Percentiles rank a stretch among this genome's conserved stretches.
phyloP scores from a whole-genome alignment of 306 rosid genomes.

The Oemleria cerasiformis region DNA sequence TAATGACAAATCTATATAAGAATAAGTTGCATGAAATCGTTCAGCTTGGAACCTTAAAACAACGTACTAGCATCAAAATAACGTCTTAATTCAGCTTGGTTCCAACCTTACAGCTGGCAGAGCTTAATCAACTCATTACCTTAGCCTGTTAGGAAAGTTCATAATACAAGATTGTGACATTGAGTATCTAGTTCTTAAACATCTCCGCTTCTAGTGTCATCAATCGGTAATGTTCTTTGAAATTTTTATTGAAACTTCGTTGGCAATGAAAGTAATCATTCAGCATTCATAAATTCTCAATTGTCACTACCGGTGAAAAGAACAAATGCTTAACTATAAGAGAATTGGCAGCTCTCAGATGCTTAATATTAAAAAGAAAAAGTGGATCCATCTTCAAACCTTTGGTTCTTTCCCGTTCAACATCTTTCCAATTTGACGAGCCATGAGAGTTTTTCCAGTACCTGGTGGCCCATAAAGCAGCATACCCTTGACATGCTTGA shows the following conservation, averaged over 20 bases:
- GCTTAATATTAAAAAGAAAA: background rate
- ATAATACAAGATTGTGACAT: background rate
- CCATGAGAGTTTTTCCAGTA: constrained; percentile 98
- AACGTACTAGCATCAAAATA: constrained; percentile 5
- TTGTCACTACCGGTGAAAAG: background rate
- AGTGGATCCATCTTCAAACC: constrained; percentile 47
- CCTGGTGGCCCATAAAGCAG: constrained; percentile 99
- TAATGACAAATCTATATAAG: constrained; percentile 25
- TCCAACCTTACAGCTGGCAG: background rate
- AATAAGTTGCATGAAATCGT: constrained; percentile 23
- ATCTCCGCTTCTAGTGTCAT: background rate
- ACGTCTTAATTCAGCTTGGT: background rate
- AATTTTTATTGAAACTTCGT: background rate
- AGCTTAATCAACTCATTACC: background rate
- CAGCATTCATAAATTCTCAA: constrained; percentile 1
- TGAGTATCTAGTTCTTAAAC: background rate
- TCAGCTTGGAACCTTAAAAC: constrained; percentile 21
- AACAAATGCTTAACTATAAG: background rate
- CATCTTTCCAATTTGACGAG: constrained; percentile 98
- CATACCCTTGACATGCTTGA: constrained; percentile 98
- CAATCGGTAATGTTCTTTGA: background rate
- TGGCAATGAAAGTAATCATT: background rate
- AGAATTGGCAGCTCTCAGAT: background rate
- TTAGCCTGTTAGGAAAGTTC: background rate
- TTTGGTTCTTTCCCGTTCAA: constrained; percentile 96